Base-by-base conservation (phyloP, 2,329 filamentous ascomycete species). In the Alternaria viburni region DNA sequence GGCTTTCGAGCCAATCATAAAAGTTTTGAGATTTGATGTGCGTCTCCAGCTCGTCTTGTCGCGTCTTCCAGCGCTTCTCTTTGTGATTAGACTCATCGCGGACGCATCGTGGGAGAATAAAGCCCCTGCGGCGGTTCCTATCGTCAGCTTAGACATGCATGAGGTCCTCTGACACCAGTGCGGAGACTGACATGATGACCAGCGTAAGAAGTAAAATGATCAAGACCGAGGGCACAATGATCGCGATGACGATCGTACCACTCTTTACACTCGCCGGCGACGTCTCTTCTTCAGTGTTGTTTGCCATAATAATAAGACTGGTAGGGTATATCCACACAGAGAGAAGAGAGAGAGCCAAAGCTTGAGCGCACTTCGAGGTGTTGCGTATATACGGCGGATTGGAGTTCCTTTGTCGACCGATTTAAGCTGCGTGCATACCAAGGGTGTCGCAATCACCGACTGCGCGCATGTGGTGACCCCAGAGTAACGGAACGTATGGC, bases 181-280 rank as follows among this genome's bases (percentile, higher is more conserved):
- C 21, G 44, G 13, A 26, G 10, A 64, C 75, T 50, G 43, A 79
- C 78, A 77, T 69, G 52, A 71, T 64, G n/a, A 79, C 59, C 19
- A 79, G 65, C 3, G 72, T 63, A 4, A 79, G 19, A 6, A 80
- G 62, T 4, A 75, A 57, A n/a, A 78, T 64, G 12, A 77, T 71
- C 56, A 78, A 72, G 17, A 78, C 63, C 2, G 69, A 69, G 19
- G 77, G 77, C 21, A 79, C 66, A 17, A 79, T 68, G 41, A 79
- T 75, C 0, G 72, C 74, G 45, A 80, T 63, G 9, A 75, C 62
- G 11, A 74, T 64, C 19, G 66, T 72, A 51, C 65, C 69, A 21
- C 69, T 52, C 30, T 57, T 62, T 6, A 43, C 30, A 15, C 50
- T 43, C 23, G 49, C n/a, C 15, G 36, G 45, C 11, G 36, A 43